Conservation (phyloP, 1,284 basidiomycete species). For the Inonotus obliquus region DNA sequence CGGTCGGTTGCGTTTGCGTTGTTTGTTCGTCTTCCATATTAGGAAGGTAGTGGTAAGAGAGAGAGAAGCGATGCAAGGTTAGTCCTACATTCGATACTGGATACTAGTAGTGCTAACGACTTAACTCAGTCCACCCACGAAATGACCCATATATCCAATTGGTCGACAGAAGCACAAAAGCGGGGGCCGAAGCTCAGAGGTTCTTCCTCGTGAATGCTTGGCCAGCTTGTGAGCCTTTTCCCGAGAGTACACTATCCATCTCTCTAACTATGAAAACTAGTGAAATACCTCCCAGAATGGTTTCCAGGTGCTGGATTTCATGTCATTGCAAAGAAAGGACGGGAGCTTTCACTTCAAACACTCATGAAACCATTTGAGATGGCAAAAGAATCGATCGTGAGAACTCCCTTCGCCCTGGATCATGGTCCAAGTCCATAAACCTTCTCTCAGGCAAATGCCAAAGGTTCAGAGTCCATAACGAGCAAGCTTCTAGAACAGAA, state of each 20-base stretch:
- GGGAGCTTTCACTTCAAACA: constrained; percentile 17
- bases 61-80: no score
- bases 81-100: no score
- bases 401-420: not conserved
- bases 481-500: constrained; percentile 6
- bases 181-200: not conserved
- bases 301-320: constrained; percentile 27
- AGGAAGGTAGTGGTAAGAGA: no score
- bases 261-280: not conserved
- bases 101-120: no score
- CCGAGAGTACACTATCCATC: not conserved
- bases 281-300: constrained; percentile 14
- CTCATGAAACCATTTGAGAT: constrained; percentile 1
- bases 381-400: constrained; percentile 10
- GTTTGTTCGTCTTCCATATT: no score
- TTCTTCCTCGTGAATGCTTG: constrained; percentile 13
- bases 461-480: constrained; percentile 9
- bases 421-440: not conserved
- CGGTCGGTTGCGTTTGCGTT: no score
- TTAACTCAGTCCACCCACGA: no score
- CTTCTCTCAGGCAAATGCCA: not conserved
- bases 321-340: constrained; percentile 53
- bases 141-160: constrained; percentile 12
- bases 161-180: not conserved
- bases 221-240: constrained; percentile 22